Conservation (phyloP, 192 early-diverging fungal genomes). For the Coemansia sp. region DNA sequence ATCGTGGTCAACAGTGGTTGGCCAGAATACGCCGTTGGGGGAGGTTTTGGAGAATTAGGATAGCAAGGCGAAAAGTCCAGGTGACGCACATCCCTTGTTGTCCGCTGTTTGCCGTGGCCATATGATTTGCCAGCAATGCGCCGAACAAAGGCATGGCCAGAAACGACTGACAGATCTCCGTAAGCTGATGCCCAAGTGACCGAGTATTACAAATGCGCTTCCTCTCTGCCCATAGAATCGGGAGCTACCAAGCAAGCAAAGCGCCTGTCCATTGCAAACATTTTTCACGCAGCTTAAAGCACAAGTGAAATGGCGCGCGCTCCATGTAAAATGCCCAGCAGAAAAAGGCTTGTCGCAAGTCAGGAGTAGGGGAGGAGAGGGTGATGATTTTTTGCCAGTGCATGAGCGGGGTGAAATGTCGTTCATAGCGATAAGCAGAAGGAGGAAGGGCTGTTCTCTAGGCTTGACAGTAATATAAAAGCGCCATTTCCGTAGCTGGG, state of each 20-base stretch:
- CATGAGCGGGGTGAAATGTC: not conserved
- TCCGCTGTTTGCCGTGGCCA: not conserved
- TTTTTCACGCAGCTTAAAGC: not conserved
- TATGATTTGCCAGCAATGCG: slow-evolving; percentile 1
- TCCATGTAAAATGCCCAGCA: not conserved
- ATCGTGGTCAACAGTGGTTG: not conserved
- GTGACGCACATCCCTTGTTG: slow-evolving; percentile 1
- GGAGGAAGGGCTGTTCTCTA: not conserved
- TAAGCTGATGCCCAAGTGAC: too few relatives aligned
- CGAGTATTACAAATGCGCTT: not conserved
- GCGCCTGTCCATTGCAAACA: not conserved
- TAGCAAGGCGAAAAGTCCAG: not conserved
- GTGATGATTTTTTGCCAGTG: too few relatives aligned
- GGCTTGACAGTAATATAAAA: not conserved
- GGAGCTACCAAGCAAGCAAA: not conserved
- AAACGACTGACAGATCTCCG: not conserved
- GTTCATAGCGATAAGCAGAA: not conserved
- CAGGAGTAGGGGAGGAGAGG: not conserved
- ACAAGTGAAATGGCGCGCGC: not conserved
- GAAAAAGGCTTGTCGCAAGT: not conserved
- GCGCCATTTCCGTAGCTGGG: not conserved
- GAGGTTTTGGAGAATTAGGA: not conserved
- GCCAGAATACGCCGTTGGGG: slow-evolving; percentile 7
- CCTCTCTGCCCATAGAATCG: too few relatives aligned
- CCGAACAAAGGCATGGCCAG: not conserved